These are phyloP conservation scores for Quercus dentata DNA, from an alignment of 306 rosid species.

Conservation along the genomic window DNA sequence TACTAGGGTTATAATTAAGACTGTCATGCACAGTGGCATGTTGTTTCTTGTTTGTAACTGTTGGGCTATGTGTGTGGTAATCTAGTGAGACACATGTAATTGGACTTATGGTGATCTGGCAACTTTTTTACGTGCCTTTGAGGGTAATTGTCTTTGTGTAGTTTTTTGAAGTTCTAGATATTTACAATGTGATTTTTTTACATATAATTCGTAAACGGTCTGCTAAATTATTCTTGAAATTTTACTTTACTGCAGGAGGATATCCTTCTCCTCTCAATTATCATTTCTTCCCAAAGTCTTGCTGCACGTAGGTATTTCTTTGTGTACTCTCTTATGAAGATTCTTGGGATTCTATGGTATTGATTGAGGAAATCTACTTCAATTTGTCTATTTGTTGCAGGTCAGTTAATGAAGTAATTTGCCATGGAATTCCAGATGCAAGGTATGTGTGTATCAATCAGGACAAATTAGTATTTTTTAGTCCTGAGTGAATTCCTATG, in stretches of 20 bases:
- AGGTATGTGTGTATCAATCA: slow-evolving; percentile 42
- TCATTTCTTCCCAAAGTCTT: slow-evolving; percentile 93
- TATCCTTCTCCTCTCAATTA: slow-evolving; percentile 96
- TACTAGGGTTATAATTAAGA: background rate
- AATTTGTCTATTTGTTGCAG: slow-evolving; percentile 43
- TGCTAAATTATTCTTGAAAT: slow-evolving; percentile 4
- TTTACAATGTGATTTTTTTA: background rate
- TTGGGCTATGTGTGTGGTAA: background rate
- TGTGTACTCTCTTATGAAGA: slow-evolving; percentile 14
- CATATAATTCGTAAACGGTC: background rate
- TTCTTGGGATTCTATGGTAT: slow-evolving; percentile 9
- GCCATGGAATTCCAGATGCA: slow-evolving; percentile 99
- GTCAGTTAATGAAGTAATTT: slow-evolving; percentile 95
- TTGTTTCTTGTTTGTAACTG: background rate
- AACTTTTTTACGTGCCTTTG: too few species aligned
- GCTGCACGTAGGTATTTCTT: slow-evolving; percentile 97
- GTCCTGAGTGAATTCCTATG: background rate
- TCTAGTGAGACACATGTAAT: background rate
- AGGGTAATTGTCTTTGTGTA: background rate
- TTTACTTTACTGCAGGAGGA: slow-evolving; percentile 60
- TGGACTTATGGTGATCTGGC: background rate
- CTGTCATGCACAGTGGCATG: background rate
- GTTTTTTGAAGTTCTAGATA: background rate
- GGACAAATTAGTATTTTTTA: background rate
- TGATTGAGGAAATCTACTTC: slow-evolving; percentile 13